A percentile compares a stretch with the other conserved stretches of the same genome.
Conservation (phyloP, 371 early-diverging fungal genomes). For the Lichtheimia corymbifera region DNA sequence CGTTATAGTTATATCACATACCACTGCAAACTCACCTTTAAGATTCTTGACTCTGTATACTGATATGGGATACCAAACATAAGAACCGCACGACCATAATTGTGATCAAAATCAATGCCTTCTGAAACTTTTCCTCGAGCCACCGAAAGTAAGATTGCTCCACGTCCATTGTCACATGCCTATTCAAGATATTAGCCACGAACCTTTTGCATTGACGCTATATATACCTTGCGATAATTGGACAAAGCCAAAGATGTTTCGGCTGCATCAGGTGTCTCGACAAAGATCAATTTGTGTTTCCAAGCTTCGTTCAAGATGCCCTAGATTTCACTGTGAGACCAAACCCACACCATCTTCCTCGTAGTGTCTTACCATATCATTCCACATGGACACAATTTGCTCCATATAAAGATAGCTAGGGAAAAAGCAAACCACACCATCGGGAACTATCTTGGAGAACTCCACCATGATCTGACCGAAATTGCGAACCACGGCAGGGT, state of each 20-base stretch:
- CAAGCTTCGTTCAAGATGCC: constrained; percentile 93
- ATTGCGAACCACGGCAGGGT: constrained; percentile 99
- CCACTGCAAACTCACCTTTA: constrained; percentile 60
- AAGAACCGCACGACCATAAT: constrained; percentile 98
- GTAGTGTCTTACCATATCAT: constrained; percentile 72
- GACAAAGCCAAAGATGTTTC: constrained; percentile 97
- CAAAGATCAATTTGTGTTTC: constrained; percentile 98
- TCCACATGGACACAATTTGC: constrained; percentile 98
- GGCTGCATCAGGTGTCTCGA: constrained; percentile 99
- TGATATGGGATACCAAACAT: constrained; percentile 99
- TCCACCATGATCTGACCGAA: constrained; percentile 98
- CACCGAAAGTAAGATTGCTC: constrained; percentile 98
- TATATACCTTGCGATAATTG: constrained; percentile 84
- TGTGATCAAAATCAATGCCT: constrained; percentile 99
- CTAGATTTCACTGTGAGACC: constrained; percentile 27
- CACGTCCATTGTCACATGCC: constrained; percentile 99
- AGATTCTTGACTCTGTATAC: constrained; percentile 96
- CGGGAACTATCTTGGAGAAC: constrained; percentile 94
- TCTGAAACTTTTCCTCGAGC: constrained; percentile 99
- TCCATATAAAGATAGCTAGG: constrained; percentile 99
- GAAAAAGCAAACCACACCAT: constrained; percentile 99
- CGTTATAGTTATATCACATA: neutral
- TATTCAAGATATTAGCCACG: constrained; percentile 19
- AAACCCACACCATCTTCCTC: neutral
- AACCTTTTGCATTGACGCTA: neutral